Evolutionary conservation across 345 rosid species (phyloP).

Genomic region (Toxicodendron radicans): DNA sequence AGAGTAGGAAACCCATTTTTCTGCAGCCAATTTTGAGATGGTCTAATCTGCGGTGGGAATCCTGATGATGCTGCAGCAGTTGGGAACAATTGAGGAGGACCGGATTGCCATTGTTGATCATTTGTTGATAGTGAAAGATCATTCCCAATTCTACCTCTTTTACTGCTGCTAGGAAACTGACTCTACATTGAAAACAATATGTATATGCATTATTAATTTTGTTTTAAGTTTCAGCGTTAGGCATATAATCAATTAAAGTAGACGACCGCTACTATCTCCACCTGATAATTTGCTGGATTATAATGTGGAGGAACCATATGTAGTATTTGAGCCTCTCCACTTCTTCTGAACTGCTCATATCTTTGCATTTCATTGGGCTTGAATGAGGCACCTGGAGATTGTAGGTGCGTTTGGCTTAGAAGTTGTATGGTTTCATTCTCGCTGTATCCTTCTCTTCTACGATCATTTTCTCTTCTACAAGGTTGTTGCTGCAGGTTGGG

Average conservation of each 20-base stretch:
- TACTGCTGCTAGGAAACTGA: slow-evolving; percentile 62
- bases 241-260: neutral
- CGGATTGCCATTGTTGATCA: slow-evolving; percentile 49
- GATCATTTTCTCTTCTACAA: slow-evolving; percentile 23
- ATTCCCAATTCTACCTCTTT: slow-evolving; percentile 52
- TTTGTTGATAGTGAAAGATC: slow-evolving; percentile 55
- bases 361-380: slow-evolving; percentile 32
- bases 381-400: slow-evolving; percentile 37
- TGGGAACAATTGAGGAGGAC: slow-evolving; percentile 55
- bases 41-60: slow-evolving; percentile 72
- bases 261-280: slow-evolving; percentile 13
- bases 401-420: slow-evolving; percentile 56
- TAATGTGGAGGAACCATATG: slow-evolving; percentile 40
- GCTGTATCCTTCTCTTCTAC: slow-evolving; percentile 29
- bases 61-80: slow-evolving; percentile 99
- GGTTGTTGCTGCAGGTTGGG: slow-evolving; percentile 26
- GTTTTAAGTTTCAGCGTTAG: neutral
- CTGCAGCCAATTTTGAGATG: slow-evolving; percentile 66
- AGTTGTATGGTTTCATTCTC: slow-evolving; percentile 57
- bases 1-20: slow-evolving; percentile 54
- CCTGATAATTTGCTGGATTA: slow-evolving; percentile 36
- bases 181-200: slow-evolving; percentile 7
- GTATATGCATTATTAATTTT: neutral
- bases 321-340: slow-evolving; percentile 32
- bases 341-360: slow-evolving; percentile 41